Conservation (phyloP, 1,284 basidiomycete genomes). For the Neonothopanus nambi region DNA sequence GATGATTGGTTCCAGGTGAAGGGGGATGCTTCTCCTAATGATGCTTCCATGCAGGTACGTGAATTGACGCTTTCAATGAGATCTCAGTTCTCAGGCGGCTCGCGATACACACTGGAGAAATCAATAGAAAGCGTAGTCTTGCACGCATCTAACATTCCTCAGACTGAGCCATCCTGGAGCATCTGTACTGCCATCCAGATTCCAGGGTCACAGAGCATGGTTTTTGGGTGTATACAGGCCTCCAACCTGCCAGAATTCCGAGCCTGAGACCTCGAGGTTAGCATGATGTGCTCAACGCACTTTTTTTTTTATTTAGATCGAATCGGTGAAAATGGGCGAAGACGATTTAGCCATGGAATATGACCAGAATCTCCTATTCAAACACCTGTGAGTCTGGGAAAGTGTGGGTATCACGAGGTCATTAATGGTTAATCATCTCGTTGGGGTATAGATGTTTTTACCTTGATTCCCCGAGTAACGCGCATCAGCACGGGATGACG, state of each 20-base stretch:
- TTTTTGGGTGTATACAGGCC: background rate
- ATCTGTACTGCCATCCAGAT: background rate
- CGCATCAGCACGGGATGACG: slow-evolving; percentile 59
- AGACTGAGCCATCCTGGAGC: too few relatives aligned
- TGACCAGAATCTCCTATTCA: slow-evolving; percentile 75
- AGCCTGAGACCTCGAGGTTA: too few relatives aligned
- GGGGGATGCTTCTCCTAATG: too few relatives aligned
- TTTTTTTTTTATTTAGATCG: background rate
- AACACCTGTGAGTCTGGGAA: slow-evolving; percentile 72
- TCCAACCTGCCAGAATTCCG: too few relatives aligned
- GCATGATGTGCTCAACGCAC: too few relatives aligned
- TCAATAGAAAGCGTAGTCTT: background rate
- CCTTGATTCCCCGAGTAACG: slow-evolving; percentile 79
- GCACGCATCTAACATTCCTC: too few relatives aligned
- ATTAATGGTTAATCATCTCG: background rate
- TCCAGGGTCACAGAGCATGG: slow-evolving; percentile 15
- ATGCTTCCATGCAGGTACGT: too few relatives aligned
- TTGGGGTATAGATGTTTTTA: slow-evolving; percentile 75
- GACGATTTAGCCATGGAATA: slow-evolving; percentile 67
- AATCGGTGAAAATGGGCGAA: slow-evolving; percentile 62
- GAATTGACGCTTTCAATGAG: too few relatives aligned
- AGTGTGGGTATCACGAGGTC: slow-evolving; percentile 1
- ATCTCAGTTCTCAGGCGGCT: background rate
- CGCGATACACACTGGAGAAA: background rate
- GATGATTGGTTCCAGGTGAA: slow-evolving; percentile 33